Base-by-base conservation (phyloP, 495 filamentous ascomycete species). In the Neurospora pannonica region DNA sequence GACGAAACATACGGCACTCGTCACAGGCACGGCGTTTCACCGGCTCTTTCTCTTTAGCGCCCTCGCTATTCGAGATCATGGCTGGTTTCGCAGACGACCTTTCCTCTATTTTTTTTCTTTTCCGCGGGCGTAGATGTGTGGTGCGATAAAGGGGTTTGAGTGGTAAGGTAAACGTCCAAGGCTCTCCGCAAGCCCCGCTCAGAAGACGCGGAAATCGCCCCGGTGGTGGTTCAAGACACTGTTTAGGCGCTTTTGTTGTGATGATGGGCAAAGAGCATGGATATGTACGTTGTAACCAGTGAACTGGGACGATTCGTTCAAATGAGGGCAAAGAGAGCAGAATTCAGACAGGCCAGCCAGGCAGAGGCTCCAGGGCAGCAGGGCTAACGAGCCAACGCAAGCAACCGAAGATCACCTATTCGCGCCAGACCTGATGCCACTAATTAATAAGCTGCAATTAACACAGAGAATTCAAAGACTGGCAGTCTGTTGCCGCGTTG, bases 11-110 rank as follows among this genome's bases (percentile, higher is more conserved):
- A 89, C 89, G 86, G 79, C 89, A 90, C 79, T 91, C 87, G 75
- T 91, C 89, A 77, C 89, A 91, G 67, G 88, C 88, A 42, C 87
- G 83, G 60, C 87, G 87, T 74, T 84, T 87, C 72, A 81, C 83
- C 19, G 71, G 48, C 15, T 69, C 43, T 60, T 38, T 40, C 24
- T 39, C 34, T 19, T 75, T 46, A 67, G 15, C 28, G 28, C 28
- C 54, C 28, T 67, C 28, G 54, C 54, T 67, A 34, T 67, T 34
- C 34, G 54, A 19, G 54, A 67, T 28, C 54, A 67, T 67, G 54
- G 54, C 28, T 67, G 7, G 4, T 36, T 67, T 34, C 54, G 54
- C 54, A 67, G 28, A 34, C 54, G 28, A 6, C 28, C 54, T 67
- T 19, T 31, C 28, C 7, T 67, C 15, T 67, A 17, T 7, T 62